These are phyloP conservation scores for Stereocaulon alpinum DNA, from an alignment of 495 filamentous ascomycete species.

Conservation along the genomic window DNA sequence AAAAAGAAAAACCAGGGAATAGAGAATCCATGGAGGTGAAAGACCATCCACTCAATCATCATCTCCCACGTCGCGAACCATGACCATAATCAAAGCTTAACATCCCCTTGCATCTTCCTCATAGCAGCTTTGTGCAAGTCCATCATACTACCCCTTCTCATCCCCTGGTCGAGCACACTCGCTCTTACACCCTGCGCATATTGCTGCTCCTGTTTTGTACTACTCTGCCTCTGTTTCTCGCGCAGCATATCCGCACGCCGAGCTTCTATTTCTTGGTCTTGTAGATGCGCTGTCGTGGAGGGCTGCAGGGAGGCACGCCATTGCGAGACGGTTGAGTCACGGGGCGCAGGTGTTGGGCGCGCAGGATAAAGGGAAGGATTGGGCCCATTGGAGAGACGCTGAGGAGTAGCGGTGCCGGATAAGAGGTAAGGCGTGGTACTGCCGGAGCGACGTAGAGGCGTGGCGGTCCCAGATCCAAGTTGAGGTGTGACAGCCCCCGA, in stretches of 20 bases:
- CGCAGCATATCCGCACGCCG: conserved; percentile 38
- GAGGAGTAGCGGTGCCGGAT: conserved; percentile 5
- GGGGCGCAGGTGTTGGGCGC: conserved; percentile 14
- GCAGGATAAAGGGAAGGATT: neutral
- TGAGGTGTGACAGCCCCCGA: neutral
- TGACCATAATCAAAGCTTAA: conserved; percentile 31
- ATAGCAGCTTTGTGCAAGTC: conserved; percentile 74
- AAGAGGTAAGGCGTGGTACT: neutral
- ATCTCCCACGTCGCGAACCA: neutral
- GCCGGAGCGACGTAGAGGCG: conserved; percentile 9
- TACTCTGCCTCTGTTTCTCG: conserved; percentile 24
- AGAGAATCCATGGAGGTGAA: neutral
- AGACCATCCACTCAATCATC: neutral
- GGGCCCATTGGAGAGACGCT: neutral
- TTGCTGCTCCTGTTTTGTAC: conserved; percentile 4
- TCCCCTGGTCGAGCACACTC: conserved; percentile 56
- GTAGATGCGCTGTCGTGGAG: conserved; percentile 22
- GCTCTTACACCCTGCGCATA: conserved; percentile 26
- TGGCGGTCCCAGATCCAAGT: neutral
- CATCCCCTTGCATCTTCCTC: conserved; percentile 68
- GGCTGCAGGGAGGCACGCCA: conserved; percentile 23
- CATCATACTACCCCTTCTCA: conserved; percentile 65
- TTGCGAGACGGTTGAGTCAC: conserved; percentile 19
- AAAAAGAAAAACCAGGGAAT: neutral
- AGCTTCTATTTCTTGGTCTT: conserved; percentile 23